Evolutionary conservation across 371 early-diverging fungal genomes (phyloP).

Genomic region (Haplosporangium sp.): DNA sequence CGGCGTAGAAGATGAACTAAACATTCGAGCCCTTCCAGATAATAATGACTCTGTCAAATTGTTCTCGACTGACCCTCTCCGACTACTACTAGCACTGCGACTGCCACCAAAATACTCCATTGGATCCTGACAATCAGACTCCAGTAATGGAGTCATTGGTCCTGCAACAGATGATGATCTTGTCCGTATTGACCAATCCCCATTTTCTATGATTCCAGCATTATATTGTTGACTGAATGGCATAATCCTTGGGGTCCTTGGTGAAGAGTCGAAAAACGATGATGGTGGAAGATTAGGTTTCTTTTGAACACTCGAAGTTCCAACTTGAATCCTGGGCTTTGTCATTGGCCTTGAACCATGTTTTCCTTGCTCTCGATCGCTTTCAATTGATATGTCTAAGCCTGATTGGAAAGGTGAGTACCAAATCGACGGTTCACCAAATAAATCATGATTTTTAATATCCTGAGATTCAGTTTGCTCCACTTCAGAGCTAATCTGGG

Average conservation of each 20-base stretch:
- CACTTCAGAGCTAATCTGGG: neutral
- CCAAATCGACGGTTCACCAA: slow-evolving; percentile 43
- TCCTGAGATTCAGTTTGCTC: neutral
- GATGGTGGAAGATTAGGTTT: slow-evolving; percentile 21
- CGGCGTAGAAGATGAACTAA: slow-evolving; percentile 12
- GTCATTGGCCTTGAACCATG: slow-evolving; percentile 22
- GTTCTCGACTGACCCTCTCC: slow-evolving; percentile 44
- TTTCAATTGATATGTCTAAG: slow-evolving; percentile 49
- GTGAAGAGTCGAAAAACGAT: slow-evolving; percentile 53
- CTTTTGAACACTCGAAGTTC: neutral
- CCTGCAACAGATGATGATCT: slow-evolving; percentile 36
- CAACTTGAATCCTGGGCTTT: slow-evolving; percentile 25
- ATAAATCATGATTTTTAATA: slow-evolving; percentile 14
- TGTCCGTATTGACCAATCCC: slow-evolving; percentile 37
- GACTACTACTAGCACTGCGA: slow-evolving; percentile 42
- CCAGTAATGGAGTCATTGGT: slow-evolving; percentile 34
- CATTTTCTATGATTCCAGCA: neutral
- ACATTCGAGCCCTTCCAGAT: slow-evolving; percentile 46
- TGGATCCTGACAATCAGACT: slow-evolving; percentile 25
- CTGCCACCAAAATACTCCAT: slow-evolving; percentile 46
- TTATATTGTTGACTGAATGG: slow-evolving; percentile 44
- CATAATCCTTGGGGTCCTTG: slow-evolving; percentile 47
- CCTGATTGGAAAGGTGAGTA: slow-evolving; percentile 55
- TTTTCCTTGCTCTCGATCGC: slow-evolving; percentile 36
- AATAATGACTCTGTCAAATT: slow-evolving; percentile 50